Evolutionary conservation across 1,284 basidiomycete species (phyloP).

Genomic region (Moesziomyces sp.): DNA sequence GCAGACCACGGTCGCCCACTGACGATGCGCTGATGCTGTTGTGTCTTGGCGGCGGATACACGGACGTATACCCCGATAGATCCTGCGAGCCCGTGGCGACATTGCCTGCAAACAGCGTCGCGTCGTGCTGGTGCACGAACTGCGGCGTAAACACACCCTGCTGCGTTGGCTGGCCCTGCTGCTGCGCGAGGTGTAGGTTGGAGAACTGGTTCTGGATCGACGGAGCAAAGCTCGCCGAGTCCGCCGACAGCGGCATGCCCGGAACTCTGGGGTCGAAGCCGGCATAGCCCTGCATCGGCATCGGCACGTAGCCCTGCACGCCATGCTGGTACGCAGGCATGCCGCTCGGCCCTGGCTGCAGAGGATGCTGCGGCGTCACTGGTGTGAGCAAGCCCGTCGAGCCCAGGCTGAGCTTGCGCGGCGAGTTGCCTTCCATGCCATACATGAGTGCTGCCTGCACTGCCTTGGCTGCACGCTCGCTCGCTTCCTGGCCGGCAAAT

Average conservation of each 20-base stretch:
- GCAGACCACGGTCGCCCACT: conserved; percentile 4
- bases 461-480: conserved; percentile 47
- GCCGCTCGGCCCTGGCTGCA: conserved; percentile 31
- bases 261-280: conserved; percentile 32
- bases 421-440: conserved; percentile 45
- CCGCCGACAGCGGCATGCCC: conserved; percentile 38
- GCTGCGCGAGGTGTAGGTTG: conserved; percentile 32
- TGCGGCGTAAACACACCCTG: conserved; percentile 31
- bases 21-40: conserved; percentile 18
- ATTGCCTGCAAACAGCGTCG: conserved; percentile 29
- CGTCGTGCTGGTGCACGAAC: conserved; percentile 39
- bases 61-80: conserved; percentile 43
- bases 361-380: conserved; percentile 46
- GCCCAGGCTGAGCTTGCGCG: conserved; percentile 39
- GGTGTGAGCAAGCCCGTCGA: conserved; percentile 44
- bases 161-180: conserved; percentile 9
- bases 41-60: conserved; percentile 42
- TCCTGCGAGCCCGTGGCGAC: conserved; percentile 14
- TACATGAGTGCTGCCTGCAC: conserved; percentile 55
- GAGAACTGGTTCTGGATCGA: conserved; percentile 45
- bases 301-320: conserved; percentile 7
- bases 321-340: conserved; percentile 8
- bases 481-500: conserved; percentile 44
- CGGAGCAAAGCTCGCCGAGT: conserved; percentile 36
- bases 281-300: conserved; percentile 18